Base-by-base conservation (phyloP, 139 green algal genomes). In the Auxenochlorella protothecoides region DNA sequence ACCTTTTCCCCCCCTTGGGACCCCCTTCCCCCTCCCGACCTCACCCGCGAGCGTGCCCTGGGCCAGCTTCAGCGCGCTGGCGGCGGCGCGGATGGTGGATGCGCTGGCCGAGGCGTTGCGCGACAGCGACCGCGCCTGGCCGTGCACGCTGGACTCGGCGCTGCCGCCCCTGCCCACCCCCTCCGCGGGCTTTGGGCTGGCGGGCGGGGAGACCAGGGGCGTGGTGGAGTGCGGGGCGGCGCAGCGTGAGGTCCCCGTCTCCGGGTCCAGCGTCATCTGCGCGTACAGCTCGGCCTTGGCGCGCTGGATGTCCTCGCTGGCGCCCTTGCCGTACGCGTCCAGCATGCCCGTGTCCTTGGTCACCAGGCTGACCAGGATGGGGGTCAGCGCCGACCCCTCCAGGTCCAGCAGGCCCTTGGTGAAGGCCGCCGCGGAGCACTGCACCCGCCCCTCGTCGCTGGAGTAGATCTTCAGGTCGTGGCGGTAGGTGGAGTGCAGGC, bases 381-480 rank as follows among this genome's bases (percentile, higher is more conserved):
- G 90, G 13, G 90, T 97, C 12, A 96, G 85, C n/a, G 83, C 89
- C 65, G 66, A 79, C 67, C 91, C 91, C 81, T 97, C 93, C 53
- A 98, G 82, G 81, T 98, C 93, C n/a, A 98, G 81, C 83, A 98
- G 83, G 4, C 90, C 90, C 79, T 97, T 81, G 53, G 87, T 92
- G 78, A 96, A 96, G 12, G 89, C 87, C 12, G 89, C 89, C 6
- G 89, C 89, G n/a, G 79, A 81, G 68, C 88, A 87, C 85, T 98
- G 94, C 73, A 98, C 93, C 3, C 92, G 84, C 2, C 73, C 73
- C 66, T 77, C 73, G 16, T 77, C 73, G 3, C 85, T 94, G 53
- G 86, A 93, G 85, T 99, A 98, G 76, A 99, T 97, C 76, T 99
- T 99, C 63, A 99, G 84, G 85, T 99, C 95, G 62, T 99, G 94